These are phyloP conservation scores for Yamadazyma conglobata DNA, from an alignment of 1,139 yeast species.

Conservation along the genomic window DNA sequence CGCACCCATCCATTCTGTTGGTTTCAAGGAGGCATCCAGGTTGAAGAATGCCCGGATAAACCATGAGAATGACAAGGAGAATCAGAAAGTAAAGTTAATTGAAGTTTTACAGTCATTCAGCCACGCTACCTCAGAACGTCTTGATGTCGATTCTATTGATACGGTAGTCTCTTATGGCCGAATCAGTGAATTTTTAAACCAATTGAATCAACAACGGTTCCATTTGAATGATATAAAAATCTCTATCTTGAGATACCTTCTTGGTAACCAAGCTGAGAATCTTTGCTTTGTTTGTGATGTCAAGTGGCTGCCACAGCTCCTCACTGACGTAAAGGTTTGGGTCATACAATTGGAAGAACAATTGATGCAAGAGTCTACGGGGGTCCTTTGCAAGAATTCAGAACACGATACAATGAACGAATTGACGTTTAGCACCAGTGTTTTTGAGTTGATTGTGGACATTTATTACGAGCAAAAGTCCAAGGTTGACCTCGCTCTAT, in stretches of 20 bases:
- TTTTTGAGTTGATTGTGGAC: conserved; percentile 61
- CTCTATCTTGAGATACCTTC: conserved; percentile 37
- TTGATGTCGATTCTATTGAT: conserved; percentile 4
- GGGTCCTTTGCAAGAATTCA: conserved; percentile 1
- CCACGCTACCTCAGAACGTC: too few relatives aligned
- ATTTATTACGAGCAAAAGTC: conserved; percentile 31
- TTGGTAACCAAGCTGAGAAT: conserved; percentile 19
- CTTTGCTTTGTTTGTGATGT: conserved; percentile 22
- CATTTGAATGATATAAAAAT: conserved; percentile 30
- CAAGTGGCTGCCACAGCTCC: conserved; percentile 26
- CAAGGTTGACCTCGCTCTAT: conserved; percentile 19
- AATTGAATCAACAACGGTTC: conserved; percentile 7
- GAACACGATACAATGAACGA: conserved; percentile 3
- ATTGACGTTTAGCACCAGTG: conserved; percentile 19
- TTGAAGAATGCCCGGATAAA: conserved; percentile 10
- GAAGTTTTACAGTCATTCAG: conserved; percentile 41
- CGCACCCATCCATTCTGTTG: conserved; percentile 11
- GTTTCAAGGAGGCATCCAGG: conserved; percentile 13
- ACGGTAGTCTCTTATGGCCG: conserved; percentile 1
- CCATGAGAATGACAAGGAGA: conserved; percentile 17
- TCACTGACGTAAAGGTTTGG: conserved; percentile 30
- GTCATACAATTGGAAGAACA: conserved; percentile 27
- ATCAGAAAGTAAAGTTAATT: conserved; percentile 32
- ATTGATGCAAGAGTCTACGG: conserved; percentile 6
- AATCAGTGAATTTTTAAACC: conserved; percentile 3